Evolutionary conservation across 208 protist genomes (phyloP).

Genomic region (Trypanosoma caninum): DNA sequence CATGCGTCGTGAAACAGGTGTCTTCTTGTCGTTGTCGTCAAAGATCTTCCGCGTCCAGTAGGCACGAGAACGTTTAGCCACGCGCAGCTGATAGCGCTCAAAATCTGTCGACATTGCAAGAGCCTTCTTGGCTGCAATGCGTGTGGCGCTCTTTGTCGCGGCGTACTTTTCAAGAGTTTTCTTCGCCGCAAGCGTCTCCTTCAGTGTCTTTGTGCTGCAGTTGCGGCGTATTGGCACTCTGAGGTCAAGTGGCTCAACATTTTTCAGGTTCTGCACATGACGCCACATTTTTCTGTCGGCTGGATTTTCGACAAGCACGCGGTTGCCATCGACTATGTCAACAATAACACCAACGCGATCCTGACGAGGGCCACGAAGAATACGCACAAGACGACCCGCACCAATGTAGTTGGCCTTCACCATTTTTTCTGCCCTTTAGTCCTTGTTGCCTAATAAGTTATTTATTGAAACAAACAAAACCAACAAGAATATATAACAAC

Average conservation of each 20-base stretch:
- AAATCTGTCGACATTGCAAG: constrained; percentile 84
- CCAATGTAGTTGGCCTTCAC: constrained; percentile 52
- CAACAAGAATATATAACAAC: constrained; percentile 11
- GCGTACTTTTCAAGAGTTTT: constrained; percentile 87
- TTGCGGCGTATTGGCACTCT: constrained; percentile 55
- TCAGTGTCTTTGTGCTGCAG: constrained; percentile 72
- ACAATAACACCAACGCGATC: constrained; percentile 56
- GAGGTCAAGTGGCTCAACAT: constrained; percentile 85
- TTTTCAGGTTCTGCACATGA: constrained; percentile 88
- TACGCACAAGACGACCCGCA: constrained; percentile 45
- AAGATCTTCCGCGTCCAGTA: constrained; percentile 91
- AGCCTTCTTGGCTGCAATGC: constrained; percentile 82
- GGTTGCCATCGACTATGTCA: constrained; percentile 89
- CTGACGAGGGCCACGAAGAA: constrained; percentile 41
- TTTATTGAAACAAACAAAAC: constrained; percentile 4
- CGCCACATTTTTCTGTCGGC: constrained; percentile 88
- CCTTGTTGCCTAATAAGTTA: constrained; percentile 11
- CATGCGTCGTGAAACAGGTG: constrained; percentile 88
- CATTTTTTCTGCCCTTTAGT: constrained; percentile 20
- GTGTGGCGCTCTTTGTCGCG: constrained; percentile 70
- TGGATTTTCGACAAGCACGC: constrained; percentile 89
- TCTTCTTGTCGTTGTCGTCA: constrained; percentile 87
- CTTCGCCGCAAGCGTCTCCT: constrained; percentile 56
- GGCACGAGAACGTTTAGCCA: constrained; percentile 86
- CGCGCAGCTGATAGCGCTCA: constrained; percentile 91